Evolutionary conservation across 2,329 filamentous ascomycete species (phyloP), one percentile per base, ranked within the genome.

Genomic region (Xylariaceae sp.): DNA sequence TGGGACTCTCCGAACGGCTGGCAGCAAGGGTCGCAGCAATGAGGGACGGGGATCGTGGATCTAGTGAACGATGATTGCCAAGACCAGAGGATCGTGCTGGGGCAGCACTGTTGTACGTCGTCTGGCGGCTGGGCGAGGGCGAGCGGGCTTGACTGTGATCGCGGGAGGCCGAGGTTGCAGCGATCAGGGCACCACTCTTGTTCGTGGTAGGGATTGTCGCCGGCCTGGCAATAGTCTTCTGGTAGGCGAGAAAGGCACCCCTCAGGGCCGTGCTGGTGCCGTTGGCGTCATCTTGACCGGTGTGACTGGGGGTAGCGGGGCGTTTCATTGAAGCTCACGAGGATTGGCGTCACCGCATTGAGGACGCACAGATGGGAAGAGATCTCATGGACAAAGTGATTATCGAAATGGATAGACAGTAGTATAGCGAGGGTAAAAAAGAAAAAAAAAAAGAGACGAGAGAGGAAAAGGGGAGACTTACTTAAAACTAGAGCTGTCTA

Each of bases 21-120:
- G 85, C 86, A 2, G 84, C 85, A 30, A 86, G 73, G 35, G 79
- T 83, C 10, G 84, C 84, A 10, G 85, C 85, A 62, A 87, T 82
- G 62, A 82, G 81, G 4, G 83, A 87, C 4, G 85, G 79, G 51
- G 81, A 86, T 60, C 79, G 80, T 11, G 74, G 68, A 58, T 78
- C 78, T 57, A 10, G 39, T 50, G 42, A 42, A 34, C 67, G 66
- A 55, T 71, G 71, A 30, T 60, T 63, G 51, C 58, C 61, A 13
- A 61, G 49, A 49, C 59, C 51, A 37, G 62, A 56, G 42, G 62
- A 62, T 57, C 58, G 61, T 34, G 64, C 63, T 30, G 64, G 68
- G 7, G 68, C 65, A 63, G 72, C 76, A 48, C 68, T 71, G 18
- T 69, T 70, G 37, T 74, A 75, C 1, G 77, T 78, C 35, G 71